Evolutionary conservation across 371 early-diverging fungal genomes (phyloP).

Genomic region (Saksenaea oblongispora): DNA sequence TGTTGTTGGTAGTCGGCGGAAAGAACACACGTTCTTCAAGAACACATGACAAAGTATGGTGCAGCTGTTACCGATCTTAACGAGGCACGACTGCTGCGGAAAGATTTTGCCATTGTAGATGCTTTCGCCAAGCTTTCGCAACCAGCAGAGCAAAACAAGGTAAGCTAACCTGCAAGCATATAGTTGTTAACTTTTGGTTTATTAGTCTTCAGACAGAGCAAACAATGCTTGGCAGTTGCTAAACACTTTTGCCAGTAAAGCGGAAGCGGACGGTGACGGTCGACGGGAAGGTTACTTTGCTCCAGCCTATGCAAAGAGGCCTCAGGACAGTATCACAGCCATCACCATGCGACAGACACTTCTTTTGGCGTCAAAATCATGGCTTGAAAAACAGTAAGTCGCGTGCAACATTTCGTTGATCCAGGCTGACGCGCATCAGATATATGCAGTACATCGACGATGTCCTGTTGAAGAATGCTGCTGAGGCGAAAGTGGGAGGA

Average conservation of each 20-base stretch:
- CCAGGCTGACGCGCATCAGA: not conserved
- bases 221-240: constrained; percentile 15
- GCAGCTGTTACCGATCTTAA: constrained; percentile 11
- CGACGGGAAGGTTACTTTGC: not conserved
- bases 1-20: not conserved
- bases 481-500: constrained; percentile 71
- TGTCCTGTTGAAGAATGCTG: constrained; percentile 56
- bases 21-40: constrained; percentile 1
- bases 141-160: constrained; percentile 9
- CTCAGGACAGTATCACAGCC: not conserved
- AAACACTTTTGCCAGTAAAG: constrained; percentile 1
- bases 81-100: constrained; percentile 12
- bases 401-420: not conserved
- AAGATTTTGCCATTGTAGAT: constrained; percentile 11
- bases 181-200: not conserved
- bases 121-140: constrained; percentile 7
- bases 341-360: constrained; percentile 1
- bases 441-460: constrained; percentile 61
- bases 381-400: constrained; percentile 24
- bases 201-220: constrained; percentile 4
- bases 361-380: constrained; percentile 6
- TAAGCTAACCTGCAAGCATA: not conserved
- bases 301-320: not conserved
- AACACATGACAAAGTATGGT: constrained; percentile 13
- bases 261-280: not conserved